Evolutionary conservation across 176 grass and related monocot genomes (phyloP), one percentile per base, ranked within the genome.

Genomic region (Cenchrus purpureus): DNA sequence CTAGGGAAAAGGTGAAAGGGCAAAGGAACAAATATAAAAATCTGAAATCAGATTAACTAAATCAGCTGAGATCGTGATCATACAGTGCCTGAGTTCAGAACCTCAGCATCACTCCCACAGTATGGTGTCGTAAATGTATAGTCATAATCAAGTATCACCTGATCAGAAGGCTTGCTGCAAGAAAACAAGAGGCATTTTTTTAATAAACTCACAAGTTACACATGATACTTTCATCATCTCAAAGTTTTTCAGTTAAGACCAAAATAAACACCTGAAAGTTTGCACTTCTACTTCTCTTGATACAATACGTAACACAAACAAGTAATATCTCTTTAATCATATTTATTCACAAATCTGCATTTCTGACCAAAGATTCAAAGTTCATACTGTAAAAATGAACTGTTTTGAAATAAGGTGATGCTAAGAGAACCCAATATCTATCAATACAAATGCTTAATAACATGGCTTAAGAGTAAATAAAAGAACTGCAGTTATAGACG

Each of bases 111-210:
- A 84, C 91, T 94, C 40, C 93, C 93, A 79, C 84, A 79, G 82
- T 95, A 96, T 57, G 93, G 97, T 70, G 97, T 96, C 16, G 93
- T 95, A 67, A 96, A 98, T 87, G 97, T 94, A 76, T 95, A 98
- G 67, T 98, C 97, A 82, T 98, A 98, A 66, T 95, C 97, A 85
- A 98, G 91, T 73, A 98, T 86, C 66, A 99, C 91, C 85, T 99
- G 93, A 48, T 96, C 90, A 49, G 84, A 91, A 86, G 97, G 93
- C 53, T 92, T 96, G 82, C 97, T 99, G 90, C 88, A 91, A 91
- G 55, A 77, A 86, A 76, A 70, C 8, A 68, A 83, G 62, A 81
- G 11, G 0, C 25, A 14, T 64, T 55, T 10, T 10, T 45, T 53
- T 73, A 50, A 68, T 37, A 66, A 40, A 69, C 14, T 25, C 7